A percentile compares a stretch with the other conserved stretches of the same genome.
phyloP scores from a whole-genome alignment of 2,329 filamentous ascomycete species.

The Immersiporthe knoxdaviesiana region DNA sequence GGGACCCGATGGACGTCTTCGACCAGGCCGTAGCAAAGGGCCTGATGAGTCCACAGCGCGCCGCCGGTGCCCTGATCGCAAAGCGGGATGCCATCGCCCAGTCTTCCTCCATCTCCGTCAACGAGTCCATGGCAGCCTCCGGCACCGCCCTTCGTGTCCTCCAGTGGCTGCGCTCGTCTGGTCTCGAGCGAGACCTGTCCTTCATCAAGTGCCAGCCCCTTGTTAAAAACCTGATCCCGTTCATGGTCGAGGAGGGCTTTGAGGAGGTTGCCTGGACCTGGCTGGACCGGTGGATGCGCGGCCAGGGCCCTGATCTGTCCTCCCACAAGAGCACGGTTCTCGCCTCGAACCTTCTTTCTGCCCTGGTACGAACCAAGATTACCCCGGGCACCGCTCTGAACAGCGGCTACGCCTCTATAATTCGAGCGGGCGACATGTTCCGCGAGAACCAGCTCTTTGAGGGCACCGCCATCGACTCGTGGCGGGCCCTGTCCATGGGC shows the following conservation, averaged over 20 bases:
- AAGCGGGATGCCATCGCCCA: conserved; percentile 47
- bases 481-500: conserved; percentile 54
- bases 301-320: conserved; percentile 29
- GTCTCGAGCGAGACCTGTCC: conserved; percentile 48
- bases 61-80: conserved; percentile 56
- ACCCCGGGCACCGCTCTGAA: conserved; percentile 48
- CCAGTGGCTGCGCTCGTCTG: conserved; percentile 57
- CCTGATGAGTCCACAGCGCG: conserved; percentile 58
- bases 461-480: conserved; percentile 45
- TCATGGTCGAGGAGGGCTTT: conserved; percentile 56
- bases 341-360: conserved; percentile 44
- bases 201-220: conserved; percentile 51
- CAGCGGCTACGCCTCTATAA: conserved; percentile 51
- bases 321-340: conserved; percentile 10
- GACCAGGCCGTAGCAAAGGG: conserved; percentile 58
- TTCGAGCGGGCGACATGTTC: conserved; percentile 50
- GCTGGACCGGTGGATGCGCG: conserved; percentile 47
- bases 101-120: conserved; percentile 39
- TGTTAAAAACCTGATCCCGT: conserved; percentile 45
- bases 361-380: conserved; percentile 44
- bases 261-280: conserved; percentile 58
- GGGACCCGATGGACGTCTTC: conserved; percentile 59
- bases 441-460: conserved; percentile 41
- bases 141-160: conserved; percentile 53
- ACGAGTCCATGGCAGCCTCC: conserved; percentile 43